These are phyloP conservation scores for Carex scoparia DNA, from an alignment of 176 grass and related monocot species.

Conservation along the genomic window DNA sequence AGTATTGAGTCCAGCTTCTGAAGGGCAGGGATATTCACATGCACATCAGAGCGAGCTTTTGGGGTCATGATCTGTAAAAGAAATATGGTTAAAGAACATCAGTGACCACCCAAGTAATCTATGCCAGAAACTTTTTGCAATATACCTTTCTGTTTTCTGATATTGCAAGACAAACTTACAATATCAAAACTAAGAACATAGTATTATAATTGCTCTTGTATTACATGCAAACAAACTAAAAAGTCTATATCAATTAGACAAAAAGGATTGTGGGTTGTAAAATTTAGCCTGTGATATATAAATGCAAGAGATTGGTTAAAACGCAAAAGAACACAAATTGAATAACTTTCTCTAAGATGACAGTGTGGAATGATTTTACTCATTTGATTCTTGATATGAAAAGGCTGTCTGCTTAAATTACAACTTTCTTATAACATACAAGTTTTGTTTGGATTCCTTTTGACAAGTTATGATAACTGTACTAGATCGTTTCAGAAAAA, in stretches of 20 bases:
- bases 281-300: not conserved
- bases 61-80: conserved; percentile 87
- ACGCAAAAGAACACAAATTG: not conserved
- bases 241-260: not conserved
- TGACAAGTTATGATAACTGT: not conserved
- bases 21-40: conserved; percentile 95
- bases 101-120: not conserved
- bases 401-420: not conserved
- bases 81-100: not conserved
- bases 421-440: not conserved
- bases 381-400: not conserved
- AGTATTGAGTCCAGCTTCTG: conserved; percentile 96
- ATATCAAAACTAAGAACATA: not conserved
- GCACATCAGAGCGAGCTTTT: conserved; percentile 88
- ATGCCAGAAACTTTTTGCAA: not conserved
- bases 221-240: not conserved
- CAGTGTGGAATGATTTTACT: not conserved
- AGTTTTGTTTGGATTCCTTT: not conserved
- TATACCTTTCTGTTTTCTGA: not conserved
- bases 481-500: not conserved
- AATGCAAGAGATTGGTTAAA: not conserved
- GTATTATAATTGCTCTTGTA: not conserved
- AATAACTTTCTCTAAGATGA: not conserved
- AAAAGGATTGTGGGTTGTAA: not conserved
- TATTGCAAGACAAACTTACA: not conserved